Percentiles rank a stretch among this genome's conserved stretches.
Evolutionary conservation across 2,329 filamentous ascomycete species (phyloP).

Genomic region (Teratosphaeria epicoccoides): DNA sequence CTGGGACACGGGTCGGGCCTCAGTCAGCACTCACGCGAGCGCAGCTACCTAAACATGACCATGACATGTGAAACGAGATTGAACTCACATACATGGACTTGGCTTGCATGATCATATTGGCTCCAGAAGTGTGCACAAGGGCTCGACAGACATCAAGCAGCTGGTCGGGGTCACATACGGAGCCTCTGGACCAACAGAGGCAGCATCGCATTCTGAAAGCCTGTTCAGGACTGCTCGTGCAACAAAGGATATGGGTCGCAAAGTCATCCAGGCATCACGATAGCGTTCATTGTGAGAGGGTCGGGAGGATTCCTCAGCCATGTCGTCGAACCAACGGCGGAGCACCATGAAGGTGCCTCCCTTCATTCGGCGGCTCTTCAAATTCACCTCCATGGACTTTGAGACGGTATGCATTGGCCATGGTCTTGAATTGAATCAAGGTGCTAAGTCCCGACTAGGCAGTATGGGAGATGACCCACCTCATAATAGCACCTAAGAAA

Average conservation of each 20-base stretch:
- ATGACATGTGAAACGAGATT: neutral
- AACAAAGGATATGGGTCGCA: neutral
- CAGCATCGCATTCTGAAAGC: neutral
- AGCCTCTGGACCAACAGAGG: neutral
- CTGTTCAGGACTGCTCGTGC: neutral
- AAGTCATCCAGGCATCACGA: neutral
- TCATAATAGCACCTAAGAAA: conserved; percentile 59
- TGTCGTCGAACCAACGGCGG: conserved; percentile 28
- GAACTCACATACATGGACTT: too few species aligned
- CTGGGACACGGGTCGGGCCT: neutral
- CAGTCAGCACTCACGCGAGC: neutral
- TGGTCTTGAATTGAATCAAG: too few species aligned
- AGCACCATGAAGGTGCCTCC: conserved; percentile 50
- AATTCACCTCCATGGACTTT: conserved; percentile 65
- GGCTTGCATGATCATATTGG: too few species aligned
- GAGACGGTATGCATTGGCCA: conserved; percentile 43
- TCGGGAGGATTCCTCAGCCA: neutral
- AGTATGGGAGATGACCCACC: conserved; percentile 60
- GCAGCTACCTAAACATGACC: neutral
- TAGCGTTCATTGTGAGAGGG: neutral
- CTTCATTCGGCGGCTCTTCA: conserved; percentile 60
- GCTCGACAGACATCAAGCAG: too few species aligned
- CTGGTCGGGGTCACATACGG: neutral
- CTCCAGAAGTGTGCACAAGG: too few species aligned
- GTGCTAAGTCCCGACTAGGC: conserved; percentile 28